phyloP scores from a whole-genome alignment of 2,329 filamentous ascomycete genomes.

The Nothophoma quercina region DNA sequence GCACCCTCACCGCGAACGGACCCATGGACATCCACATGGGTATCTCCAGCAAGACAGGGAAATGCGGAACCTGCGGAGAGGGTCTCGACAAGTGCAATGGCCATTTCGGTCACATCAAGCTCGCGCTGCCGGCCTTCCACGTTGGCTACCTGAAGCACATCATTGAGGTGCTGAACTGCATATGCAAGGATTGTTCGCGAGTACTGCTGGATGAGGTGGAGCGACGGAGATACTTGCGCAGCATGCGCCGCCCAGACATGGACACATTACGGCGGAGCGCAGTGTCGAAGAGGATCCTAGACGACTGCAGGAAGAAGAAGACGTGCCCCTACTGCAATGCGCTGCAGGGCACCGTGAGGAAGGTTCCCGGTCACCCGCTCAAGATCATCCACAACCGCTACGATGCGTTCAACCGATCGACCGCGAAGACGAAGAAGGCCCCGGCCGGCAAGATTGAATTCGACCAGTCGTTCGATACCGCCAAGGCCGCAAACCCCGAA shows the following conservation, averaged over 20 bases:
- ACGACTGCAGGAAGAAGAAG: conserved; percentile 87
- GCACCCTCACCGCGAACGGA: conserved; percentile 79
- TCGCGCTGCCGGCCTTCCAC: conserved; percentile 92
- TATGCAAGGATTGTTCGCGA: conserved; percentile 90
- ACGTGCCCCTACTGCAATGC: conserved; percentile 80
- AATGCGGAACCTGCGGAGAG: conserved; percentile 84
- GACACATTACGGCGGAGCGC: conserved; percentile 86
- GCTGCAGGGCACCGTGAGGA: conserved; percentile 90
- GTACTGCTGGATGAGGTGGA: conserved; percentile 84
- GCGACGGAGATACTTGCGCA: conserved; percentile 77
- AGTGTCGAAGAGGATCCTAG: conserved; percentile 86
- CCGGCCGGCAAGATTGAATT: conserved; percentile 85
- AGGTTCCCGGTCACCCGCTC: conserved; percentile 79
- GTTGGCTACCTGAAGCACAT: conserved; percentile 96
- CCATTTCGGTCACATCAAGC: conserved; percentile 91
- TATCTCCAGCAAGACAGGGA: conserved; percentile 82
- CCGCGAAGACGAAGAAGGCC: conserved; percentile 81
- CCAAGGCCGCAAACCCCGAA: conserved; percentile 79
- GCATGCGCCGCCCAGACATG: conserved; percentile 79
- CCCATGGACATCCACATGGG: conserved; percentile 89
- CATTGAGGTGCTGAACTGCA: conserved; percentile 89
- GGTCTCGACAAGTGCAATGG: conserved; percentile 86
- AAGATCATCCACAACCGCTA: conserved; percentile 97
- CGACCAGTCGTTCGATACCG: conserved; percentile 82
- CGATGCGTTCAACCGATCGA: conserved; percentile 85